Conservation (phyloP, 1,284 basidiomycete genomes). For the Coniferiporia weirii region DNA sequence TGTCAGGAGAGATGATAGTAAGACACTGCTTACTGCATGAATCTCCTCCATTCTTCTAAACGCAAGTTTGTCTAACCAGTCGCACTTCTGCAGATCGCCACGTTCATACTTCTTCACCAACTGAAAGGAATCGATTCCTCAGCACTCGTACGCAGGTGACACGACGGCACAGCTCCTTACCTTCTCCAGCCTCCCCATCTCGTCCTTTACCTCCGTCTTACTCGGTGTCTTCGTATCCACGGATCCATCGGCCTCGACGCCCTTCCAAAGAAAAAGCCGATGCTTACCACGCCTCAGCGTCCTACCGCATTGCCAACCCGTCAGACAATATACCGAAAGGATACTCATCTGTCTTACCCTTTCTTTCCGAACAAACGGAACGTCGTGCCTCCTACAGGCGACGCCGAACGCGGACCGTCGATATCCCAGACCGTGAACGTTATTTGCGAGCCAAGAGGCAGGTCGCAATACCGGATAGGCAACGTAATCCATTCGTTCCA, state of each 20-base stretch:
- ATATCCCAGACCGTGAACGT: constrained; percentile 96
- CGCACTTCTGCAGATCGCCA: constrained; percentile 88
- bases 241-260: constrained; percentile 79
- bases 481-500: constrained; percentile 96
- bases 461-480: constrained; percentile 87
- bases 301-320: constrained; percentile 35
- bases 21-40: constrained; percentile 60
- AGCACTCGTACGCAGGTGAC: background rate
- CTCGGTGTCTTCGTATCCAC: constrained; percentile 82
- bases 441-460: constrained; percentile 84
- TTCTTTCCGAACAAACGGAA: constrained; percentile 90
- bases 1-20: background rate
- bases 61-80: constrained; percentile 93
- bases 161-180: constrained; percentile 34
- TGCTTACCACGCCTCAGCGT: constrained; percentile 91
- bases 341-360: constrained; percentile 41
- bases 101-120: constrained; percentile 95
- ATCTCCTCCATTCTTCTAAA: constrained; percentile 93
- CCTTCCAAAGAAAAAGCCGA: constrained; percentile 79
- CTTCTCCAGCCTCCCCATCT: constrained; percentile 93
- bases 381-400: constrained; percentile 85
- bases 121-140: constrained; percentile 33
- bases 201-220: constrained; percentile 75
- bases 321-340: constrained; percentile 8
- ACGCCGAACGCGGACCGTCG: constrained; percentile 66